Evolutionary conservation across 305 asterid genomes (phyloP).

Genomic region (Andrographis paniculata): DNA sequence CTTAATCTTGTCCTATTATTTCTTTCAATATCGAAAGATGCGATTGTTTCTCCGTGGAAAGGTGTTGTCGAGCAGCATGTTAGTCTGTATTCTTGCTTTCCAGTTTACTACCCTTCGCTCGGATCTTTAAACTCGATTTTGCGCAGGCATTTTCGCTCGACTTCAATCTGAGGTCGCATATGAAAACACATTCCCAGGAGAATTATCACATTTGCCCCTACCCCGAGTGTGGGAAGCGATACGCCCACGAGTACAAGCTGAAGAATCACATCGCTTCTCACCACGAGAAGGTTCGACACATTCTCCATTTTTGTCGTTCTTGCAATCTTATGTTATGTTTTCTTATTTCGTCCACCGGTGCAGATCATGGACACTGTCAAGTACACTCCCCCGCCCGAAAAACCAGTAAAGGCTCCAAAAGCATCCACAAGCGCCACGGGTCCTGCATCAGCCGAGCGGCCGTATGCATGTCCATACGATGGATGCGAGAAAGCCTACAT

Average conservation of each 20-base stretch:
- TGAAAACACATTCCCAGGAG: conserved; percentile 98
- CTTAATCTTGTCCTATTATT: too few relatives aligned
- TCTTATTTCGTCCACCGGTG: conserved; percentile 14
- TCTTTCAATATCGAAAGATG: too few relatives aligned
- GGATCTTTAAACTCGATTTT: neutral
- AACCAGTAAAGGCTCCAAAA: conserved; percentile 59
- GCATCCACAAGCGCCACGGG: conserved; percentile 43
- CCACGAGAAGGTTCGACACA: conserved; percentile 66
- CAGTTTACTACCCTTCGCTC: neutral
- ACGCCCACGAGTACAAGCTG: conserved; percentile 95
- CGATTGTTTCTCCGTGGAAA: too few relatives aligned
- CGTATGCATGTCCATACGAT: conserved; percentile 80
- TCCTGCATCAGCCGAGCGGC: conserved; percentile 75
- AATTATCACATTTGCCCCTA: conserved; percentile 91
- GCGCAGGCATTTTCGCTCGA: conserved; percentile 96
- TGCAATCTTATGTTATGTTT: too few relatives aligned
- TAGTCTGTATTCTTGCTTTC: neutral
- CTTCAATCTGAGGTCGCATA: conserved; percentile 92
- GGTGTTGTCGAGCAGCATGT: too few relatives aligned
- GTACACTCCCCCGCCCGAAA: conserved; percentile 50
- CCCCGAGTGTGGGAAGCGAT: conserved; percentile 92
- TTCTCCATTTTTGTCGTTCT: too few relatives aligned
- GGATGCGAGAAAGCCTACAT: conserved; percentile 98
- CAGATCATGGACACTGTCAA: conserved; percentile 52
- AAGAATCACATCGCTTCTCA: conserved; percentile 79